A percentile compares a stretch with the other conserved stretches of the same genome.
These are phyloP conservation scores for Zymoseptoria crescenta DNA, from an alignment of 2,329 filamentous ascomycete species.

Conservation along the genomic window DNA sequence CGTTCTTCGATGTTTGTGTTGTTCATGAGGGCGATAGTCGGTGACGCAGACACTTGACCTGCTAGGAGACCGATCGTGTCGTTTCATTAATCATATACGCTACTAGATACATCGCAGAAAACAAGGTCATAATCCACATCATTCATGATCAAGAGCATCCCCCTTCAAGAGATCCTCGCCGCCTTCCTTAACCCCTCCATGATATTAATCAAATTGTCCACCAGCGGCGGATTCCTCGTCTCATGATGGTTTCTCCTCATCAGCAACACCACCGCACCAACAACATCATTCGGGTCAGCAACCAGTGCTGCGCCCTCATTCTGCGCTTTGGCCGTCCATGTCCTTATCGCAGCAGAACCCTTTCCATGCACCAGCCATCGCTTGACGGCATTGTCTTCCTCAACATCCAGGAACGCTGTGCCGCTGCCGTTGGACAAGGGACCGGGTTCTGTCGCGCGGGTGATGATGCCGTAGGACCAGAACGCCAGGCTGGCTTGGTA, in stretches of 20 bases:
- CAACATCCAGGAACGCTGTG: conserved; percentile 47
- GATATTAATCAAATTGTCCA: conserved; percentile 59
- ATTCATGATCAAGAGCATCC: not conserved
- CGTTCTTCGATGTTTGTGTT: too few relatives aligned
- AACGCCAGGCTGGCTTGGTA: conserved; percentile 61
- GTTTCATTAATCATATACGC: too few relatives aligned
- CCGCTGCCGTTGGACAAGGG: conserved; percentile 35
- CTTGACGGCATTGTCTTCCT: conserved; percentile 45
- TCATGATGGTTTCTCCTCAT: conserved; percentile 46
- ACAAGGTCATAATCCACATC: too few relatives aligned
- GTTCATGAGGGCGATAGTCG: too few relatives aligned
- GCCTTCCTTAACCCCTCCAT: conserved; percentile 48
- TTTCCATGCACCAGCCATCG: conserved; percentile 30
- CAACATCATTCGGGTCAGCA: conserved; percentile 50
- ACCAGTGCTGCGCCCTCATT: conserved; percentile 29
- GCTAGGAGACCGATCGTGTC: too few relatives aligned
- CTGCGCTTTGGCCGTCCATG: conserved; percentile 17
- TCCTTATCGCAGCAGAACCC: conserved; percentile 26
- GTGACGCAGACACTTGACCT: too few relatives aligned
- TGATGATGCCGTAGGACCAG: conserved; percentile 59
- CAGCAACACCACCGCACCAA: conserved; percentile 51
- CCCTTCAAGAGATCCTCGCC: conserved; percentile 20
- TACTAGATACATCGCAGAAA: too few relatives aligned
- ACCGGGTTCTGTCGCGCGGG: conserved; percentile 33
- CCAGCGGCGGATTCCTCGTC: conserved; percentile 47